phyloP scores from a whole-genome alignment of 2,329 filamentous ascomycete species.

The Apiospora marii region DNA sequence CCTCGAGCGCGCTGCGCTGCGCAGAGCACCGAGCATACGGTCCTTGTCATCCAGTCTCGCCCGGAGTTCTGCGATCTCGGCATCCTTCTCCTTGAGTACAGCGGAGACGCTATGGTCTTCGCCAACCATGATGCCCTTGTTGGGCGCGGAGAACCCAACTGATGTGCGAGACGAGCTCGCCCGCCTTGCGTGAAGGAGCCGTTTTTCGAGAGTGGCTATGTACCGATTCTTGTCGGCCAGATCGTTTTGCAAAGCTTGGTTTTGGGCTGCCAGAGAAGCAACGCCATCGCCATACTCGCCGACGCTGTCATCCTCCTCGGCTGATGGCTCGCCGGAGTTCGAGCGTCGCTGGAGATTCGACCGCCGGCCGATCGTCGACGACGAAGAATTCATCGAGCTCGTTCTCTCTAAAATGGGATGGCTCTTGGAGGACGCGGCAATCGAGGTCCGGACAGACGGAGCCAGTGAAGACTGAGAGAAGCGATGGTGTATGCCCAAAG shows the following conservation, averaged over 20 bases:
- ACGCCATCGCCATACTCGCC: slow-evolving; percentile 88
- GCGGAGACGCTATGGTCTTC: slow-evolving; percentile 80
- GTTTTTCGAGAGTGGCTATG: slow-evolving; percentile 91
- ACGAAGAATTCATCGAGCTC: slow-evolving; percentile 71
- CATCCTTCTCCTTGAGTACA: slow-evolving; percentile 85
- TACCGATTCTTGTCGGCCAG: slow-evolving; percentile 97
- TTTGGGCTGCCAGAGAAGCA: slow-evolving; percentile 83
- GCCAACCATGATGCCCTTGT: slow-evolving; percentile 72
- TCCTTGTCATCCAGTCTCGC: slow-evolving; percentile 94
- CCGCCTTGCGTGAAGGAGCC: slow-evolving; percentile 86
- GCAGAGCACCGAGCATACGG: slow-evolving; percentile 86
- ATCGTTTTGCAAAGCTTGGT: slow-evolving; percentile 92
- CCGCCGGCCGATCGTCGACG: slow-evolving; percentile 64
- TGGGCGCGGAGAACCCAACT: slow-evolving; percentile 69
- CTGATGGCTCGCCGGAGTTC: slow-evolving; percentile 48
- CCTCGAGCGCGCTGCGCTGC: slow-evolving; percentile 84
- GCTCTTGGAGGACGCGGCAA: slow-evolving; percentile 67
- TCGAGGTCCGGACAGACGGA: slow-evolving; percentile 72
- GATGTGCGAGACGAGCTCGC: slow-evolving; percentile 91
- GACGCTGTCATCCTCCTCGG: slow-evolving; percentile 72
- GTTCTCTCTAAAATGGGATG: slow-evolving; percentile 67
- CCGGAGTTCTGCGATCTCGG: slow-evolving; percentile 90
- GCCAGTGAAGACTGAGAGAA: slow-evolving; percentile 65
- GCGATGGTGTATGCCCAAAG: slow-evolving; percentile 69
- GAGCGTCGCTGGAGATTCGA: slow-evolving; percentile 56